Base-by-base conservation (phyloP, 176 grass and related monocot genomes). In the Tillandsia leiboldiana region DNA sequence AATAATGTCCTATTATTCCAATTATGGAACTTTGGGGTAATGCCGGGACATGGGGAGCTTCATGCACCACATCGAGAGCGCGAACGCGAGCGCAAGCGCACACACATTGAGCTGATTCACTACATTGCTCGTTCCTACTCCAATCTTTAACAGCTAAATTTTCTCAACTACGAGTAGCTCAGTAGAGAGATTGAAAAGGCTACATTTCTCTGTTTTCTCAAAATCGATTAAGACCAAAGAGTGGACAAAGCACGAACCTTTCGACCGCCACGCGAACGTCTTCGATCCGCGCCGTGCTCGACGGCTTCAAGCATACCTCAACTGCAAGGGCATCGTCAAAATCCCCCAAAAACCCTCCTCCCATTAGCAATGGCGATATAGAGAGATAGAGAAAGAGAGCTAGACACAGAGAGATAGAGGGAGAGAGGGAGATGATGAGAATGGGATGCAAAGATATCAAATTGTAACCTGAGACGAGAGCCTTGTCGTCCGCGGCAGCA, bases 291-390 rank as follows among this genome's bases (percentile, higher is more conserved):
- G 87, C 84, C n/a, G 64, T 81, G 70, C 94, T 99, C 28, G 90
- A 42, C 56, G 84, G 62, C 63, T 88, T 79, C 80, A 93, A 78
- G 65, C 87, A 79, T 47, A 99, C 94, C 84, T 99, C 94, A 52
- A 99, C 94, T 99, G 84, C 74, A 86, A 71, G 27, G 33, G 2
- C 13, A 27, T 22, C 65, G 47, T 33, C 24, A 13, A 77, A 77
- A 77, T 24, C 26, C 68, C 51, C 53, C 27, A 68, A 70, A 57
- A 26, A 58, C 58, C 24, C 51, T 61, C 58, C 47, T 27, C 18
- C 20, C 22, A 56, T 14, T 56, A 56, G 51, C 12, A 51, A 20
- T 62, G 64, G 18, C 47, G 73, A 52, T 65, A 27, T 3, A 47
- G 33, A 49, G 70, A 48, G 10, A 70, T 58, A 2, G 10, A 14